phyloP scores from a whole-genome alignment of 176 grass and related monocot species.

The Elaeis guineensis region DNA sequence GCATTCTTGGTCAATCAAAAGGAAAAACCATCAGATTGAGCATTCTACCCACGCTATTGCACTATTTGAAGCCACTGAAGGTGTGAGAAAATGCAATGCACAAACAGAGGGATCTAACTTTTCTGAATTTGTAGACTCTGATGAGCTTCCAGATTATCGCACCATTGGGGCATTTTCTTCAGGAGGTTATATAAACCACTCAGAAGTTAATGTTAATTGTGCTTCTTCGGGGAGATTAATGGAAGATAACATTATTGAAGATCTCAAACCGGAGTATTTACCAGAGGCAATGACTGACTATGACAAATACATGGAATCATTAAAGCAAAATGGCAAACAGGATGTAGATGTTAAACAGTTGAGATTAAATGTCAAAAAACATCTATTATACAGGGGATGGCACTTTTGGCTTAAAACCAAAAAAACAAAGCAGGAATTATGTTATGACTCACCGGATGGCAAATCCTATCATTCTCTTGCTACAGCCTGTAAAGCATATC shows the following conservation, averaged over 20 bases:
- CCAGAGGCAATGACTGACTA: slow-evolving; percentile 39
- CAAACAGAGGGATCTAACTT: too few relatives aligned
- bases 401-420: slow-evolving; percentile 19
- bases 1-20: too few relatives aligned
- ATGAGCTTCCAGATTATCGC: too few relatives aligned
- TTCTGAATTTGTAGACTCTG: too few relatives aligned
- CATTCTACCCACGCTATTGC: too few relatives aligned
- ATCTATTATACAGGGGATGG: slow-evolving; percentile 53
- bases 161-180: too few relatives aligned
- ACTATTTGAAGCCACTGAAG: too few relatives aligned
- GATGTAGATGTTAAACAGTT: slow-evolving; percentile 20
- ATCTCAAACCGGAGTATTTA: slow-evolving; percentile 12
- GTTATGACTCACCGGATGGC: slow-evolving; percentile 35
- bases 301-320: slow-evolving; percentile 29
- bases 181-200: not conserved
- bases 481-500: slow-evolving; percentile 46
- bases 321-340: slow-evolving; percentile 5
- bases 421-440: slow-evolving; percentile 16
- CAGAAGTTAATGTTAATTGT: not conserved
- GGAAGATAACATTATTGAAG: not conserved
- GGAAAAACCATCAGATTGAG: too few relatives aligned
- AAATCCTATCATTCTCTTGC: slow-evolving; percentile 46
- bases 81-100: too few relatives aligned
- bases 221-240: not conserved
- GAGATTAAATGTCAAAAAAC: slow-evolving; percentile 43